Base-by-base conservation (phyloP, 768 basidiomycete species). In the Dacryopinax spathularia region DNA sequence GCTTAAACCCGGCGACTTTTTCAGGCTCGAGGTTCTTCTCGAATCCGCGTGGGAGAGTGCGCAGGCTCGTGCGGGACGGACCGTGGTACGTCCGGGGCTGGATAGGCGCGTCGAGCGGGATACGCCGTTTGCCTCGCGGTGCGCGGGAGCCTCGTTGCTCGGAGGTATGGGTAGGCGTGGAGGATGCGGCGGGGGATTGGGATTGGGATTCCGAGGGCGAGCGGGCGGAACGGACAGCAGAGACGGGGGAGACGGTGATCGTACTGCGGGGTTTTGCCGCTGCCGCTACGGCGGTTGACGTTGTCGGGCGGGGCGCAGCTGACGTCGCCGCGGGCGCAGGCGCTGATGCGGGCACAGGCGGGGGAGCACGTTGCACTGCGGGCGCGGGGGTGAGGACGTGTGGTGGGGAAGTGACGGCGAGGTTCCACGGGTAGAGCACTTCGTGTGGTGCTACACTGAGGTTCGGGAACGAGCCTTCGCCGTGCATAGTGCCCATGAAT, bases 51-150 rank as follows among this genome's bases (percentile, higher is more conserved):
- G 65, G 65, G n/a, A 66, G 41, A 13, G 63, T 43, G 29, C 62
- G 35, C 29, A 34, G 16, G 43, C 63, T 64, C 22, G 65, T 66
- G 2, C 63, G 60, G 16, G 63, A 64, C 34, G 36, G 34, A 36
- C 37, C 59, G 12, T 41, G 43, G 37, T 64, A 66, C 36, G 36
- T 66, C 16, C 65, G 60, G 13, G 36, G n/a, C 29, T 64, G 65
- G 44, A 64, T 64, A 15, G 65, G 65, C 36, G 65, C 65, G 31
- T 64, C 63, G 63, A 41, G 63, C n/a, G 33, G 27, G 48, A 59
- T 33, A 60, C 64, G n/a, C 64, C 64, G 60, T 16, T 56, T 56
- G 5, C 48, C 48, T 13, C 48, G 48, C 3, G 20, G 6, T 3
- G 48, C 5, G 48, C 48, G 48, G 25, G 48, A 29, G 48, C 15